Conservation (phyloP, 345 rosid species). For the Eucalyptus cladocalyx region DNA sequence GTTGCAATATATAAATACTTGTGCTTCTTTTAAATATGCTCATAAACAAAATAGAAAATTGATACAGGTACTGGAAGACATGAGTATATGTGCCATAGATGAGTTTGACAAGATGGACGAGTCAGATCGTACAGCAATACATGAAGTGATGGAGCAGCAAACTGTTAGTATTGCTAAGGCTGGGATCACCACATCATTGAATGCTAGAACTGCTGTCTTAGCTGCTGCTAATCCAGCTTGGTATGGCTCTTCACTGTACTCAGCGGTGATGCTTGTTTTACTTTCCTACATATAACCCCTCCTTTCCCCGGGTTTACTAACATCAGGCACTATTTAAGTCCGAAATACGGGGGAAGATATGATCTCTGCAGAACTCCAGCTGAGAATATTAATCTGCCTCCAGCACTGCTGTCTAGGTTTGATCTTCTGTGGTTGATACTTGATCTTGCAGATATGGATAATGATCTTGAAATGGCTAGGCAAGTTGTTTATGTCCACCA, state of each 20-base stretch:
- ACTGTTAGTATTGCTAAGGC: constrained; percentile 99
- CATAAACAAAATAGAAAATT: neutral
- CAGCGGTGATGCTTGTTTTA: neutral
- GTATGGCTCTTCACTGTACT: constrained; percentile 12
- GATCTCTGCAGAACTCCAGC: constrained; percentile 93
- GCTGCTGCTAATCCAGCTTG: constrained; percentile 99
- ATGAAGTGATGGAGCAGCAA: constrained; percentile 99
- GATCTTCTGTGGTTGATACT: constrained; percentile 94
- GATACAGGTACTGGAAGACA: constrained; percentile 90
- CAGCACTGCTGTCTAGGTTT: constrained; percentile 88
- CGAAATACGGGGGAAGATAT: constrained; percentile 75
- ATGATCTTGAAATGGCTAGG: constrained; percentile 91
- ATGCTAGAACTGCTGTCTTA: constrained; percentile 94
- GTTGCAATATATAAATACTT: neutral
- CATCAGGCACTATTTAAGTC: neutral
- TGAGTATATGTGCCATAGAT: constrained; percentile 99
- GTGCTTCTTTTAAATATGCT: neutral
- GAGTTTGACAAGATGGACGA: constrained; percentile 99
- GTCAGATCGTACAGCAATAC: constrained; percentile 94
- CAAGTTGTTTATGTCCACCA: constrained; percentile 92
- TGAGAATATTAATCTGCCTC: constrained; percentile 92
- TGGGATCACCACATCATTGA: constrained; percentile 89
- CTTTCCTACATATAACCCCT: neutral
- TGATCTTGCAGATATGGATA: constrained; percentile 93
- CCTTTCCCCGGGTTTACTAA: neutral